phyloP scores from a whole-genome alignment of 176 grass and related monocot genomes.

The Musa schizocarpa region DNA sequence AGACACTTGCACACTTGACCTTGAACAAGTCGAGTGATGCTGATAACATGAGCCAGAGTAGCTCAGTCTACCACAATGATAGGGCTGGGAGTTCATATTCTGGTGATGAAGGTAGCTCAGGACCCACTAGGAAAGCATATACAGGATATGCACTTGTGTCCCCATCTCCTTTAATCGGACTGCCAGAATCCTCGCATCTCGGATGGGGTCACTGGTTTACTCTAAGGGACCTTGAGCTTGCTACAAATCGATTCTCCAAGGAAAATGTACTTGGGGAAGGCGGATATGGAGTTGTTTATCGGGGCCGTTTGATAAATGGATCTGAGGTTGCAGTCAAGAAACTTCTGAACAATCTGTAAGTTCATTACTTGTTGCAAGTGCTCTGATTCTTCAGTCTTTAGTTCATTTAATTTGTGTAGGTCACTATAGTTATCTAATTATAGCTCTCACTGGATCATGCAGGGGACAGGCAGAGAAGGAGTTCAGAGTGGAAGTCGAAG shows the following conservation, averaged over 20 bases:
- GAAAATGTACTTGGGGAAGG: conserved; percentile 97
- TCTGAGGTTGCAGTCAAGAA: conserved; percentile 89
- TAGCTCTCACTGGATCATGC: conserved; percentile 14
- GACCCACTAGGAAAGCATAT: conserved; percentile 42
- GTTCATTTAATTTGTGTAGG: neutral
- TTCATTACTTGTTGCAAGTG: conserved; percentile 4
- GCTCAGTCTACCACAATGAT: conserved; percentile 68
- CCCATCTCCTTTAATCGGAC: conserved; percentile 69
- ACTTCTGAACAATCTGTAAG: conserved; percentile 95
- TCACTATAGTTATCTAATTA: conserved; percentile 5
- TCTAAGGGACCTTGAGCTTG: conserved; percentile 74
- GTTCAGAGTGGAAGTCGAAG: conserved; percentile 98
- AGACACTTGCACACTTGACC: conserved; percentile 42
- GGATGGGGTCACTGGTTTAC: conserved; percentile 99
- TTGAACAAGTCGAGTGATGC: conserved; percentile 63
- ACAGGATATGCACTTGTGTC: conserved; percentile 48
- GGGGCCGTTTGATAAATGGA: conserved; percentile 69
- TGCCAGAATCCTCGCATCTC: conserved; percentile 93
- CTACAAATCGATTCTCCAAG: conserved; percentile 77
- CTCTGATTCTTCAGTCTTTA: neutral
- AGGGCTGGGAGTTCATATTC: conserved; percentile 64
- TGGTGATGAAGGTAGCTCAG: conserved; percentile 63
- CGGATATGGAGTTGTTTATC: conserved; percentile 88
- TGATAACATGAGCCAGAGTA: conserved; percentile 87
- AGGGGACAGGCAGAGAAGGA: conserved; percentile 98